phyloP scores from a whole-genome alignment of 2,329 filamentous ascomycete genomes.

The Talaromyces sp. region DNA sequence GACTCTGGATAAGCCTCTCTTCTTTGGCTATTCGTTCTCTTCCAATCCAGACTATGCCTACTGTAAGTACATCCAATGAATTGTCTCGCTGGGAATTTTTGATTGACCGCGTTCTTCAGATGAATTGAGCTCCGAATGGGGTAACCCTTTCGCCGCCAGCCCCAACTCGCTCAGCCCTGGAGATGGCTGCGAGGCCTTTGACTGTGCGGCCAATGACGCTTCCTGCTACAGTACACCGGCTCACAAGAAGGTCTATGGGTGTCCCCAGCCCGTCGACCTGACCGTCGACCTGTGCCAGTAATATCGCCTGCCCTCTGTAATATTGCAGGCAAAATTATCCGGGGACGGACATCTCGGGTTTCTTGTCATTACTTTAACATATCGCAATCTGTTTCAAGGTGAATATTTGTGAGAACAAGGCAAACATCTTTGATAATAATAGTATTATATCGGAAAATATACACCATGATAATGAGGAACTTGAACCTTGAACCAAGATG shows the following conservation, averaged over 20 bases:
- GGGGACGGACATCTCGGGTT: too few species aligned
- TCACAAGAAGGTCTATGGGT: constrained; percentile 29
- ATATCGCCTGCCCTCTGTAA: too few species aligned
- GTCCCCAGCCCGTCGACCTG: constrained; percentile 26
- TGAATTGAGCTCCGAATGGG: constrained; percentile 29
- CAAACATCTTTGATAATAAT: too few species aligned
- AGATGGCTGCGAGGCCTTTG: constrained; percentile 26
- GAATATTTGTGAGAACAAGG: too few species aligned
- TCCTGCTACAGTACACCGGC: constrained; percentile 28
- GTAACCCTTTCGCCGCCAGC: constrained; percentile 27
- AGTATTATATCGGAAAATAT: too few species aligned
- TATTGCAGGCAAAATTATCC: too few species aligned
- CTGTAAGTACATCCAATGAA: constrained; percentile 21
- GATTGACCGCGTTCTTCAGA: constrained; percentile 19
- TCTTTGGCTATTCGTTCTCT: constrained; percentile 31
- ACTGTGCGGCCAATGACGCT: constrained; percentile 28
- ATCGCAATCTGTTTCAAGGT: too few species aligned
- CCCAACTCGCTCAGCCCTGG: constrained; percentile 29
- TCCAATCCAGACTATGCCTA: constrained; percentile 28
- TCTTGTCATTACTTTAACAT: too few species aligned
- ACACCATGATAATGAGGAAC: too few species aligned
- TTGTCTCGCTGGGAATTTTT: constrained; percentile 2
- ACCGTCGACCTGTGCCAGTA: constrained; percentile 26
- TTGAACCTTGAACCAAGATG: too few species aligned
- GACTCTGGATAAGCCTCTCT: constrained; percentile 30